Percentiles rank a stretch among this genome's conserved stretches.
These are phyloP conservation scores for Xylariaceae sp. DNA, from an alignment of 2,329 filamentous ascomycete genomes.

Conservation along the genomic window DNA sequence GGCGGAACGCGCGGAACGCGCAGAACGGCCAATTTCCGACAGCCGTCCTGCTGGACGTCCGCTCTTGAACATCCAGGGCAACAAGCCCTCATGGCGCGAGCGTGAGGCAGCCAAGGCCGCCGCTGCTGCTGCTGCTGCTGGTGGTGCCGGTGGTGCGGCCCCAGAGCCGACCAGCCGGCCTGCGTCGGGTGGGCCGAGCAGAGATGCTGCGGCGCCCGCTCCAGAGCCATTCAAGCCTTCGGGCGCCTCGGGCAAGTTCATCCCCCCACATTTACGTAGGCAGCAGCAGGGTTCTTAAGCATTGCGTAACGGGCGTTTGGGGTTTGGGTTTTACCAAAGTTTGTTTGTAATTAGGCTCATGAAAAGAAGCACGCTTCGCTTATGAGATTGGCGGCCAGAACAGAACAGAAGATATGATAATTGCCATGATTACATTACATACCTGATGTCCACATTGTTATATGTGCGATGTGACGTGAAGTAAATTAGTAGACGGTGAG, in stretches of 20 bases:
- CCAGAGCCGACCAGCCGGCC: constrained; percentile 18
- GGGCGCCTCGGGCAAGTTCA: constrained; percentile 53
- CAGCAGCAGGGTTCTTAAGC: constrained; percentile 31
- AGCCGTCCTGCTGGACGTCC: constrained; percentile 41
- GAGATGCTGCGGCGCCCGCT: constrained; percentile 18
- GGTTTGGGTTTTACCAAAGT: constrained; percentile 27
- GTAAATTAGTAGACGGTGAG: neutral
- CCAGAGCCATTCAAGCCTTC: constrained; percentile 47
- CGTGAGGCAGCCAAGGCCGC: constrained; percentile 53
- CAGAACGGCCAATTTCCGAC: no score
- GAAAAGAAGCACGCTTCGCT: constrained; percentile 19
- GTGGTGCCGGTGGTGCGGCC: constrained; percentile 3
- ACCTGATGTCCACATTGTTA: neutral
- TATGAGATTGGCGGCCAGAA: constrained; percentile 7
- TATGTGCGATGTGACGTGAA: neutral
- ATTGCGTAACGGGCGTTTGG: constrained; percentile 27
- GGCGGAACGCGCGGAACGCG: no score
- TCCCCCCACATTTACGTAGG: constrained; percentile 44
- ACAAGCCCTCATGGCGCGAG: constrained; percentile 67
- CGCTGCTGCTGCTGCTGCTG: constrained; percentile 17
- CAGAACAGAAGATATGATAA: constrained; percentile 12
- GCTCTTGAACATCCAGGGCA: constrained; percentile 54
- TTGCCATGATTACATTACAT: constrained; percentile 1
- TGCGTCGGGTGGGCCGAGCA: constrained; percentile 19
- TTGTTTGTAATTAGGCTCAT: constrained; percentile 26